Evolutionary conservation across 768 basidiomycete species (phyloP), one percentile per base, ranked within the genome.

Genomic region (Melanogaster broomeanus): DNA sequence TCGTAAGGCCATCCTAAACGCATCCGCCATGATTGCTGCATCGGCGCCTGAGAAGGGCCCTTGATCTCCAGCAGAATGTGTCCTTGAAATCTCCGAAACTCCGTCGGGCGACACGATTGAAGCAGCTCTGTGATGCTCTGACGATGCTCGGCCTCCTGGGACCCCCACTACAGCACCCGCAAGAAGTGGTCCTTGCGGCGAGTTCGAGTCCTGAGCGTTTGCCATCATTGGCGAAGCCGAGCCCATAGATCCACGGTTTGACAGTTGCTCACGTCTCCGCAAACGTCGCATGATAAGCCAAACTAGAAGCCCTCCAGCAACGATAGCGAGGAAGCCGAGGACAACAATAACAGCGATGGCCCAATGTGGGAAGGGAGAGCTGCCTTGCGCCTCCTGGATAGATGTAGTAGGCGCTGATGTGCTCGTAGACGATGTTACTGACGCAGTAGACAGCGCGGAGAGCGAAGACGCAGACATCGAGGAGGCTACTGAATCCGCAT

Each of bases 11-110:
- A 88, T 84, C 61, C 93, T 78, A 72, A 95, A 96, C 6, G 93
- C 93, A 73, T 92, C 87, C 35, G 93, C 92, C 84, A 95, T 90
- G 65, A 93, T 89, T 34, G 90, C 90, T 47, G 93, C 93, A 69
- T 96, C 93, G 19, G 88, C 85, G 18, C 83, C 85, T 40, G 85
- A 87, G 70, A 94, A 87, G 10, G 84, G 87, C 11, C 81, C 88
- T 38, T 82, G 74, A 48, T 85, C 84, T 47, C 83, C 81, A 42
- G 78, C 74, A 35, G 82, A 83, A 34, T 79, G 80, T 9, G 78
- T 68, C 42, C 80, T 76, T 27, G 86, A 88, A 42, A 84, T 81
- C 7, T 83, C 84, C 42, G 90, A 91, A 42, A 83, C 87, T 15
- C 84, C 89, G 63, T 91, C 90, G 52, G 82, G 81, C n/a, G 77